Percentiles rank a stretch among this genome's conserved stretches.
Conservation (phyloP, 176 grass and related monocot genomes). For the Elaeis guineensis region DNA sequence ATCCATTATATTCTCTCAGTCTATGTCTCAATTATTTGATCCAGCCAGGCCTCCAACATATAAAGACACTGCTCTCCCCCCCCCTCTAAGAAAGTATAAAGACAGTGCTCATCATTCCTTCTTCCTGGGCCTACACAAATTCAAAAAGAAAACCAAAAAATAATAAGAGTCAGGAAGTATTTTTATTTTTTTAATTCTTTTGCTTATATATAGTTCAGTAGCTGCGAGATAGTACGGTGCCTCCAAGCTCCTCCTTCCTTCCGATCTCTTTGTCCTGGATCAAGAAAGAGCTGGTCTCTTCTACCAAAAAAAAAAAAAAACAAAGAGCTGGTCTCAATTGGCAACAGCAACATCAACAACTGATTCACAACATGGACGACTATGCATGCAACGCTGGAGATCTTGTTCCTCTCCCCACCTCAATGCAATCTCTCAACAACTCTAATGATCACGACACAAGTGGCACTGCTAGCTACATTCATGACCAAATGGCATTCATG, state of each 20-base stretch:
- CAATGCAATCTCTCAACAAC: no score
- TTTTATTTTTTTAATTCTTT: no score
- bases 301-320: no score
- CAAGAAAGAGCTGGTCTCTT: conserved; percentile 14
- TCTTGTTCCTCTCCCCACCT: no score
- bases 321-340: conserved; percentile 20
- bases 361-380: conserved; percentile 3
- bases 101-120: no score
- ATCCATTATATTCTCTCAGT: conserved; percentile 7
- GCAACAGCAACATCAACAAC: conserved; percentile 17
- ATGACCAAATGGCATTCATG: conserved; percentile 3
- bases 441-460: not conserved
- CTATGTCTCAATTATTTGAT: conserved; percentile 21
- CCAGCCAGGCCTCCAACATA: not conserved
- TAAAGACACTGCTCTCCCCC: no score
- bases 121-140: no score
- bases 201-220: no score
- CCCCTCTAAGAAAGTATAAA: no score
- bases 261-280: conserved; percentile 25
- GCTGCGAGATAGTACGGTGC: conserved; percentile 38
- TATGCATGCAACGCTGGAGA: no score
- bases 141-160: no score
- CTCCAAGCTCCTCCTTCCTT: not conserved
- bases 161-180: no score
- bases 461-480: not conserved